phyloP scores from a whole-genome alignment of 2,329 filamentous ascomycete species.

The Diplodia scrobiculata region DNA sequence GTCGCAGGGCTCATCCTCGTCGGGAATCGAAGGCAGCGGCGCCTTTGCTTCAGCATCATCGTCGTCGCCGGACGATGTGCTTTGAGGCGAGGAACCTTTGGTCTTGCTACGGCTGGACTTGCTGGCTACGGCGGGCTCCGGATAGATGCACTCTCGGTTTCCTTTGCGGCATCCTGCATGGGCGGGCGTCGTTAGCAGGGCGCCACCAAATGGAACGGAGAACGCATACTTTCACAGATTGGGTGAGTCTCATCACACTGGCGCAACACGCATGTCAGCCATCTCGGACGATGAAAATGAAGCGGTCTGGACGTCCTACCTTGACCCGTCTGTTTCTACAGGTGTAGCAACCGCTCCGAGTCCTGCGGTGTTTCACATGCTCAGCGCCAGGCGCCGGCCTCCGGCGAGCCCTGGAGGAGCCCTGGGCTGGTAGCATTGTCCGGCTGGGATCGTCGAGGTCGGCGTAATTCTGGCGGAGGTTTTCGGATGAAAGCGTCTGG shows the following conservation, averaged over 20 bases:
- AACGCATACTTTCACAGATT: slow-evolving; percentile 70
- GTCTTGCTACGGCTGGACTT: slow-evolving; percentile 51
- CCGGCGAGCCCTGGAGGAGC: slow-evolving; percentile 36
- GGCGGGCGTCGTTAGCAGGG: slow-evolving; percentile 32
- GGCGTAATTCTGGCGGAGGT: slow-evolving; percentile 40
- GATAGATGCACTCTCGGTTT: slow-evolving; percentile 85
- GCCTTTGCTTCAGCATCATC: slow-evolving; percentile 51
- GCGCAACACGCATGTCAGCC: slow-evolving; percentile 27
- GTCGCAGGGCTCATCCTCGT: slow-evolving; percentile 51
- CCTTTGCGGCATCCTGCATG: slow-evolving; percentile 81
- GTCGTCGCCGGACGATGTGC: slow-evolving; percentile 57
- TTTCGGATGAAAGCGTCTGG: slow-evolving; percentile 40
- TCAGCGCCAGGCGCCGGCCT: slow-evolving; percentile 52
- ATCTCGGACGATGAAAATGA: slow-evolving; percentile 5
- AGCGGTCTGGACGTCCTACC: slow-evolving; percentile 43
- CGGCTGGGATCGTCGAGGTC: slow-evolving; percentile 43
- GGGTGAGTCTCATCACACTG: slow-evolving; percentile 91
- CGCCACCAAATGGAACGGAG: slow-evolving; percentile 23
- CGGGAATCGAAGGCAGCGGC: slow-evolving; percentile 48
- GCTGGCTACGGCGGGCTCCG: slow-evolving; percentile 64
- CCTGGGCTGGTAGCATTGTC: slow-evolving; percentile 34
- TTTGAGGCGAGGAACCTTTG: slow-evolving; percentile 52
- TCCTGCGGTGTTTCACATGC: slow-evolving; percentile 88
- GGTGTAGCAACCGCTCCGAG: slow-evolving; percentile 90
- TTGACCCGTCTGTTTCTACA: slow-evolving; percentile 87